Evolutionary conservation across 805 yeast genomes (phyloP).

Genomic region (Ogataea chonburiensis): DNA sequence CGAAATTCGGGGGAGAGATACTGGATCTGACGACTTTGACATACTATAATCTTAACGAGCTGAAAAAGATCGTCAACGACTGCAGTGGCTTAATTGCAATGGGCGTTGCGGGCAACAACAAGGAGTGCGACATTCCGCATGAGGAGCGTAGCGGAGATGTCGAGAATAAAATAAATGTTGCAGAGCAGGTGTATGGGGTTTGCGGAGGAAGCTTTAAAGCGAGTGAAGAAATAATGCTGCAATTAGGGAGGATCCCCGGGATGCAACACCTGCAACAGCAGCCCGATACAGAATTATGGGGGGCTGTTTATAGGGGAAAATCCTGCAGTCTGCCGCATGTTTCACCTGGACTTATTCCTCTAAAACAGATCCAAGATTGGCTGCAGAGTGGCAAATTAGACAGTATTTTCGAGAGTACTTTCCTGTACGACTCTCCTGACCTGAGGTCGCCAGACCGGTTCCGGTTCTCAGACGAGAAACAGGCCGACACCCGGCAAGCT

Average conservation of each 20-base stretch:
- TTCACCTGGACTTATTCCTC: slow-evolving; percentile 51
- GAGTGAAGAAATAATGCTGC: slow-evolving; percentile 9
- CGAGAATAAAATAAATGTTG: slow-evolving; percentile 20
- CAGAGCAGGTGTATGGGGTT: slow-evolving; percentile 41
- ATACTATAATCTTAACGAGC: slow-evolving; percentile 40
- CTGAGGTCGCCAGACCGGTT: slow-evolving; percentile 2
- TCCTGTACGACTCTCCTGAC: slow-evolving; percentile 4
- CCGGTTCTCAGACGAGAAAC: slow-evolving; percentile 10
- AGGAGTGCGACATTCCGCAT: slow-evolving; percentile 7
- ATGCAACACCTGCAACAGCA: slow-evolving; percentile 17
- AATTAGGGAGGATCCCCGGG: slow-evolving; percentile 8
- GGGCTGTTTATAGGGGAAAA: slow-evolving; percentile 3
- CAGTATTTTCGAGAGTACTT: slow-evolving; percentile 7
- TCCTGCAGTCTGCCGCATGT: slow-evolving; percentile 39
- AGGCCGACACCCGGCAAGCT: slow-evolving; percentile 22
- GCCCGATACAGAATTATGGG: slow-evolving; percentile 19
- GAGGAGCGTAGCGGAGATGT: background rate
- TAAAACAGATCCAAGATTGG: slow-evolving; percentile 43
- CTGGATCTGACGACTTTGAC: slow-evolving; percentile 52
- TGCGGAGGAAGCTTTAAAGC: slow-evolving; percentile 30
- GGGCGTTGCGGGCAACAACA: slow-evolving; percentile 2
- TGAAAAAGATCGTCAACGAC: slow-evolving; percentile 27
- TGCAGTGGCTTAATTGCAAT: slow-evolving; percentile 28
- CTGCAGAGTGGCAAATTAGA: slow-evolving; percentile 31
- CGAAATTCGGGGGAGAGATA: slow-evolving; percentile 72